A percentile compares a stretch with the other conserved stretches of the same genome.
These are phyloP conservation scores for Pneumocystis canis DNA, from an alignment of 1,139 yeast genomes.

Conservation along the genomic window DNA sequence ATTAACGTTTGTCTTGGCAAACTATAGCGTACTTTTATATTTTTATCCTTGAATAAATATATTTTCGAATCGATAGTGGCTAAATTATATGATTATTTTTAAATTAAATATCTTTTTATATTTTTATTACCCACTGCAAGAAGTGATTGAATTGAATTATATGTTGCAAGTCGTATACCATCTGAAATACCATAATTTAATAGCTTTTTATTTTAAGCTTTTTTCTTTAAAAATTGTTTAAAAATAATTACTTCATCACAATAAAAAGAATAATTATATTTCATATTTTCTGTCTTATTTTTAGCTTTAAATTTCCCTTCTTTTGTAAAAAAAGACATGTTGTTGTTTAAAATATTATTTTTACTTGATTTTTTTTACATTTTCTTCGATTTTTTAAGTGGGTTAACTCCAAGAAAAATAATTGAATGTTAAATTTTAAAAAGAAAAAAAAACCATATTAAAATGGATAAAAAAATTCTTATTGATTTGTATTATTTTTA, in stretches of 20 bases:
- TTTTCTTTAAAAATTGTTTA: neutral
- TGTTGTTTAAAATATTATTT: neutral
- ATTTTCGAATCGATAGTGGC: conserved; percentile 22
- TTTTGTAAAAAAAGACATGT: neutral
- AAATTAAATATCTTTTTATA: too few species aligned
- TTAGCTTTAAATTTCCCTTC: neutral
- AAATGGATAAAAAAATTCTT: too few species aligned
- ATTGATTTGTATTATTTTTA: too few species aligned
- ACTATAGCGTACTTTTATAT: conserved; percentile 55
- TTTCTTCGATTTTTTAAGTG: neutral
- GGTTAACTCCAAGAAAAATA: neutral
- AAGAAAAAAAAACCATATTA: neutral
- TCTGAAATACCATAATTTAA: conserved; percentile 46
- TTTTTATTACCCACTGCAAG: conserved; percentile 63
- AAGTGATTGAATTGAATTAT: conserved; percentile 77
- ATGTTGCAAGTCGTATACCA: conserved; percentile 49
- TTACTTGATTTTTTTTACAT: neutral
- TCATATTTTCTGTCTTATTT: neutral
- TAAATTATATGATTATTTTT: too few species aligned
- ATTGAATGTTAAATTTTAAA: too few species aligned
- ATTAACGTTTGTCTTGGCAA: conserved; percentile 38
- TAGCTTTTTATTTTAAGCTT: conserved; percentile 19
- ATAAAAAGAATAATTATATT: neutral
- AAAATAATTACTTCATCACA: neutral
- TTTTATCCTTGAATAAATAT: conserved; percentile 69